Conservation (phyloP, 2,329 filamentous ascomycete genomes). For the Cladosporium colombiae region DNA sequence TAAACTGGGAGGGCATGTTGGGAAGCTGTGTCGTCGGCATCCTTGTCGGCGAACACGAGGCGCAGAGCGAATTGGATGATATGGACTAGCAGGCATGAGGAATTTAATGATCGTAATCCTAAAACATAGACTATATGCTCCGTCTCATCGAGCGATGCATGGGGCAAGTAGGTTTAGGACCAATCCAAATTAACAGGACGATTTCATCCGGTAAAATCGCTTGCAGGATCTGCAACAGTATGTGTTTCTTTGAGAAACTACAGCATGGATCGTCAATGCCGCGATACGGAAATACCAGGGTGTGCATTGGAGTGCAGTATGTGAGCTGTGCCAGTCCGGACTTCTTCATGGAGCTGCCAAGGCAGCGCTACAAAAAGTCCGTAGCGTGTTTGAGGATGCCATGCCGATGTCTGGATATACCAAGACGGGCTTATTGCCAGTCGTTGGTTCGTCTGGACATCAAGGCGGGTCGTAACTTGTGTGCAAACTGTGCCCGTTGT, state of each 20-base stretch:
- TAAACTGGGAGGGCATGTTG: conserved; percentile 68
- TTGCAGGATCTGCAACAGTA: neutral
- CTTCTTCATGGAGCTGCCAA: neutral
- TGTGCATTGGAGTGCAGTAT: neutral
- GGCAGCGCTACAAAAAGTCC: conserved; percentile 5
- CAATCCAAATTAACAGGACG: neutral
- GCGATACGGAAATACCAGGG: neutral
- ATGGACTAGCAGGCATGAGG: conserved; percentile 55
- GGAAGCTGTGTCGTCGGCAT: conserved; percentile 63
- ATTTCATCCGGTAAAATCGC: neutral
- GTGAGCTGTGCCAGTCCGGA: neutral
- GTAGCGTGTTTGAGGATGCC: conserved; percentile 13
- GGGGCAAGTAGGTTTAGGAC: neutral
- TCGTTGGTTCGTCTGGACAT: neutral
- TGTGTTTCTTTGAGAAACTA: neutral
- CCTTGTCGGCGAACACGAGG: conserved; percentile 57
- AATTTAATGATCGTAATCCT: neutral
- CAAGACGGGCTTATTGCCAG: neutral
- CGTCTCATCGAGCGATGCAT: neutral
- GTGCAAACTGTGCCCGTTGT: neutral
- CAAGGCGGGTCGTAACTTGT: no score
- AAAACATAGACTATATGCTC: neutral
- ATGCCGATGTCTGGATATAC: neutral
- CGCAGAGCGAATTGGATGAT: conserved; percentile 49
- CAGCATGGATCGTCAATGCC: neutral